Conservation (phyloP, 163 green algal genomes). For the Scenedesmus sp. region DNA sequence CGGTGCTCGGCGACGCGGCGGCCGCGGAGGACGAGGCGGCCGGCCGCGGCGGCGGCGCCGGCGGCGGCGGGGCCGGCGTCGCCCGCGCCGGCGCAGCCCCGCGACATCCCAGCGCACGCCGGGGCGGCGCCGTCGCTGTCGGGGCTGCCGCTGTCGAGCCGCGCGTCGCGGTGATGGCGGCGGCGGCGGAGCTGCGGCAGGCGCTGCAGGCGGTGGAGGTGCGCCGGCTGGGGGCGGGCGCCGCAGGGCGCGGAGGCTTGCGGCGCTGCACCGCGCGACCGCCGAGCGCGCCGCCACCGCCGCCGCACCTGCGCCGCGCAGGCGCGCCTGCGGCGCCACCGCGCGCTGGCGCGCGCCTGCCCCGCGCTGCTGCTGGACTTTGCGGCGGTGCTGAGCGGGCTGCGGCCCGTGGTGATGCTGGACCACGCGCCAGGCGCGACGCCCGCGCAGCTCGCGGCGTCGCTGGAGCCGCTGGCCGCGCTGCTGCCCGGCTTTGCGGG, state of each 20-base stretch:
- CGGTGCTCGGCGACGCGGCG: slow-evolving; percentile 12
- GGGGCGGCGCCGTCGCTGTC: not conserved
- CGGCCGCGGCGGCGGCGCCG: not conserved
- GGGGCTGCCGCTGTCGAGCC: slow-evolving; percentile 20
- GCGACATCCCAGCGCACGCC: not conserved
- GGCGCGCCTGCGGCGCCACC: slow-evolving; percentile 2
- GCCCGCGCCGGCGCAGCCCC: not conserved
- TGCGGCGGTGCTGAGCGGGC: slow-evolving; percentile 5
- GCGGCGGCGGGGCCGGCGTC: not conserved
- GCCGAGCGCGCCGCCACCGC: no score
- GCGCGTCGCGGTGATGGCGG: slow-evolving; percentile 20
- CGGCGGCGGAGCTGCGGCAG: slow-evolving; percentile 17
- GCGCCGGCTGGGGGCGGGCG: not conserved
- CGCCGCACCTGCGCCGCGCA: no score
- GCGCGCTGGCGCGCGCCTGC: slow-evolving; percentile 1
- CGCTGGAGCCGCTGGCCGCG: slow-evolving; percentile 18
- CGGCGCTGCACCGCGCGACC: no score
- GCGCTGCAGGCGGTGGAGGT: slow-evolving; percentile 23
- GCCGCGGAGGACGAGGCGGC: not conserved
- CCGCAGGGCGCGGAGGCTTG: no score
- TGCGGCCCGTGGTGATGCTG: slow-evolving; percentile 51
- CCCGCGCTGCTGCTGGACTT: slow-evolving; percentile 30
- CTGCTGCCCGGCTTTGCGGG: slow-evolving; percentile 22
- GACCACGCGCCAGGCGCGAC: slow-evolving; percentile 47
- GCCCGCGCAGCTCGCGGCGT: slow-evolving; percentile 25